Evolutionary conservation across 352 stramenopile genomes (phyloP), one percentile per base, ranked within the genome.

Genomic region (Phytopythium kandeliae): DNA sequence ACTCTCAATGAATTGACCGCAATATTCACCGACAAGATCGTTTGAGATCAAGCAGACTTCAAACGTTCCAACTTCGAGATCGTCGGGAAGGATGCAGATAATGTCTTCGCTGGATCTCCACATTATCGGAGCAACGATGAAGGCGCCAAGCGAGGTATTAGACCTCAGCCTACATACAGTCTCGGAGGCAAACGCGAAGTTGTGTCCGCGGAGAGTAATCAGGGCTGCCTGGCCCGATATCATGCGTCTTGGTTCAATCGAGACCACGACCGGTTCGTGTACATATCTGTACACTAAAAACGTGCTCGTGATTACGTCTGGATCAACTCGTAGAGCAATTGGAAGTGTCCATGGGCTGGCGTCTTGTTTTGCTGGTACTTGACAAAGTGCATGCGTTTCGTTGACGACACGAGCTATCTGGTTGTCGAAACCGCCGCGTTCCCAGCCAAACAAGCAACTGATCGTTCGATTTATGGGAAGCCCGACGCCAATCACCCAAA

Each of bases 381-480:
- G 13, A 43, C 75, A 86, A 4, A n/a, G 24, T 2, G 51, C 51
- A 44, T 44, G 64, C 5, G 63, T 61, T 30, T 43, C 17, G 16
- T 82, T 71, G 17, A 71, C 31, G 16, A 54, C 43, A 2, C 25
- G 60, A 12, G 60, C 61, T 26, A 50, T 3, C 22, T 45, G 28
- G 15, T 25, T 43, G 8, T 54, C 35, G 25, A 53, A 33, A 24
- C 56, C 43, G 9, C 59, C 36, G 17, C 51, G 48, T n/a, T 67
- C 51, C 65, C 62, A 82, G 16, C 72, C 72, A 52, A 74, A 65
- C 8, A 71, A 37, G 26, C 70, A 86, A 16, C 69, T 55, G 25
- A 65, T 30, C 25, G 26, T 25, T 15, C 47, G 54, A 44, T 57
- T 48, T 7, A 24, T 21, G 25, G 41, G n/a, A 16, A 71, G 57